These are phyloP conservation scores for Diplogelasinospora grovesii DNA, from an alignment of 495 filamentous ascomycete genomes.

Conservation along the genomic window DNA sequence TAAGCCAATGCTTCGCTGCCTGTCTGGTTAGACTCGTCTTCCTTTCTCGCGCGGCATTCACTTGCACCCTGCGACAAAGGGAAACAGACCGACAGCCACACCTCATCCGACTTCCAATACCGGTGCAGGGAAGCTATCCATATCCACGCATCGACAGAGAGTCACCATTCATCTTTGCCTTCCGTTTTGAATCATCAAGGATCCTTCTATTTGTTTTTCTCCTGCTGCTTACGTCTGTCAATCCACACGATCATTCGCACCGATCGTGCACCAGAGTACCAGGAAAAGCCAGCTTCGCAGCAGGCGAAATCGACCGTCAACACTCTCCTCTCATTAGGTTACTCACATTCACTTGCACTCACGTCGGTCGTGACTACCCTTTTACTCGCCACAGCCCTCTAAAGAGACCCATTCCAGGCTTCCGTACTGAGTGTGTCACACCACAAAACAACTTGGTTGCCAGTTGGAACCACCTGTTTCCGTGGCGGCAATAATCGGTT, in stretches of 20 bases:
- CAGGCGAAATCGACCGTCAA: conserved; percentile 5
- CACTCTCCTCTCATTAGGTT: conserved; percentile 16
- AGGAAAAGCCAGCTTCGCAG: conserved; percentile 2
- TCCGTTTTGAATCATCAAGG: too few species aligned
- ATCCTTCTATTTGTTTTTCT: too few species aligned
- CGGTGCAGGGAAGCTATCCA: too few species aligned
- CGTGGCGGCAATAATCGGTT: conserved; percentile 35
- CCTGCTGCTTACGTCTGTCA: conserved; percentile 1
- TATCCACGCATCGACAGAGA: too few species aligned
- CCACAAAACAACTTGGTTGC: conserved; percentile 23
- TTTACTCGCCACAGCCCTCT: conserved; percentile 22
- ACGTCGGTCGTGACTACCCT: conserved; percentile 12
- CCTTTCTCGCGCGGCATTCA: conserved; percentile 41
- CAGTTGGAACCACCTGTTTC: conserved; percentile 43
- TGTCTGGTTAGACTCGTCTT: conserved; percentile 26
- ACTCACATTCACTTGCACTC: conserved; percentile 8
- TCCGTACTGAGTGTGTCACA: conserved; percentile 24
- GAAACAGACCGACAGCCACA: conserved; percentile 21
- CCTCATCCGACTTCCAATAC: too few species aligned
- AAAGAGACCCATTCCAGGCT: conserved; percentile 33
- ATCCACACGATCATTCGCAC: too few species aligned
- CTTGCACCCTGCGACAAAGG: conserved; percentile 38
- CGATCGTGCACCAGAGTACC: neutral
- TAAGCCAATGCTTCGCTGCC: conserved; percentile 19
- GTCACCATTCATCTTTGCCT: neutral